Conservation (phyloP, 768 basidiomycete genomes). For the Porphyrellus cyaneotinctus region DNA sequence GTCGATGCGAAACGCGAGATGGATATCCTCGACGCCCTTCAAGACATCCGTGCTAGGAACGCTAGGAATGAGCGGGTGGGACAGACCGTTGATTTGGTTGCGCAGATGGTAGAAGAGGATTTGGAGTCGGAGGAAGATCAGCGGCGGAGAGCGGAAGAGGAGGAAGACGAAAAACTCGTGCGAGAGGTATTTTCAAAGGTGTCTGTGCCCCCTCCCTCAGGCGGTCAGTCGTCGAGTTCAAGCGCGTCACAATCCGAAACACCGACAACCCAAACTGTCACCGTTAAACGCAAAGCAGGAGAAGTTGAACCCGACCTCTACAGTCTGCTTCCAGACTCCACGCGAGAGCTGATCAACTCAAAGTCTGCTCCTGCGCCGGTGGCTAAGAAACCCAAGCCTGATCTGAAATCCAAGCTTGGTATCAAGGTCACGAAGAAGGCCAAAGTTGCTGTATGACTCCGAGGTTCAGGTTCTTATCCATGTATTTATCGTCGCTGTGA, state of each 20-base stretch:
- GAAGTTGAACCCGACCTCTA: constrained; percentile 70
- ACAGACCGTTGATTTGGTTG: constrained; percentile 64
- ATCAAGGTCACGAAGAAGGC: constrained; percentile 67
- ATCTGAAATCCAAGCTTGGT: constrained; percentile 61
- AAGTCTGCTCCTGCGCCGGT: constrained; percentile 41
- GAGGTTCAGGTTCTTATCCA: constrained; percentile 5
- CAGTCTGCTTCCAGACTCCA: constrained; percentile 62
- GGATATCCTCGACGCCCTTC: constrained; percentile 95
- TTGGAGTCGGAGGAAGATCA: constrained; percentile 75
- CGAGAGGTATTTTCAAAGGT: constrained; percentile 82
- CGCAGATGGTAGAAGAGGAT: constrained; percentile 60
- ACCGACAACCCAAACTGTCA: constrained; percentile 39
- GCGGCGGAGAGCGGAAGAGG: constrained; percentile 65
- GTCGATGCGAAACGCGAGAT: constrained; percentile 94
- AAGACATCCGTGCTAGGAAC: constrained; percentile 85
- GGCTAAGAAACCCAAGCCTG: constrained; percentile 60
- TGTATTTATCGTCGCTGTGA: constrained; percentile 15
- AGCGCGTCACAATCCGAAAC: constrained; percentile 18
- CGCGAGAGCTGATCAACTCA: constrained; percentile 53
- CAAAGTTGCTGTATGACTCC: constrained; percentile 27
- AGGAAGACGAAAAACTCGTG: constrained; percentile 92
- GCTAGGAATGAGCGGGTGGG: constrained; percentile 86
- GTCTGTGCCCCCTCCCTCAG: constrained; percentile 31
- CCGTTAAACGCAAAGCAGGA: constrained; percentile 85
- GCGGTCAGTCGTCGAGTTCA: constrained; percentile 22